Evolutionary conservation across 768 basidiomycete genomes (phyloP).

Genomic region (Agaricus blazei): DNA sequence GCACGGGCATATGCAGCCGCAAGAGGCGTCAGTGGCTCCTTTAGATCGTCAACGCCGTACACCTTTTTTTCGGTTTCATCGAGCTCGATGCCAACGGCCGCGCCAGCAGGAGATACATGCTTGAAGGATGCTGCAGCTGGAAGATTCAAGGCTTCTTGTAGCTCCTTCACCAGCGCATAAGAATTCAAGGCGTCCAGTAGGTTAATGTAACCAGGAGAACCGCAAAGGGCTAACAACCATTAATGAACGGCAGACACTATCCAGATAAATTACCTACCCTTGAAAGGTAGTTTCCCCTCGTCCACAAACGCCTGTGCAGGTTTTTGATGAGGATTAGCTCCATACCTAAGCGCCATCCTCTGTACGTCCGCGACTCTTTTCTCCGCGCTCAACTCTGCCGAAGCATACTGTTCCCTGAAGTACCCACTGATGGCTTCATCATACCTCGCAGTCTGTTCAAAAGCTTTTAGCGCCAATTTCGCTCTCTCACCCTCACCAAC

Average conservation of each 20-base stretch:
- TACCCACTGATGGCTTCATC: conserved; percentile 95
- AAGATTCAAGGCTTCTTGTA: conserved; percentile 78
- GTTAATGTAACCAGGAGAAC: conserved; percentile 98
- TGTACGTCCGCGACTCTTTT: conserved; percentile 69
- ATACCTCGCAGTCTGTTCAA: conserved; percentile 93
- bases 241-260: conserved; percentile 1
- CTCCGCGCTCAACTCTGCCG: conserved; percentile 61
- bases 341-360: conserved; percentile 84
- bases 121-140: conserved; percentile 99
- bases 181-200: conserved; percentile 96
- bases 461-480: conserved; percentile 91
- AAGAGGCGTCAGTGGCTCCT: conserved; percentile 81
- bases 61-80: conserved; percentile 85
- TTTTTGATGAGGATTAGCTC: conserved; percentile 98
- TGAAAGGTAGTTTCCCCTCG: conserved; percentile 88
- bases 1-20: conserved; percentile 95
- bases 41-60: conserved; percentile 94
- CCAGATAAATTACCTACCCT: conserved; percentile 44
- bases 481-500: conserved; percentile 68
- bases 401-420: conserved; percentile 94
- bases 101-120: conserved; percentile 98
- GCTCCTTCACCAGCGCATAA: conserved; percentile 91
- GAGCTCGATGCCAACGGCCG: conserved; percentile 85
- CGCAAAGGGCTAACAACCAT: conserved; percentile 67
- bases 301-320: conserved; percentile 95